These are phyloP conservation scores for Lachnellula occidentalis DNA, from an alignment of 2,329 filamentous ascomycete species.

Conservation along the genomic window DNA sequence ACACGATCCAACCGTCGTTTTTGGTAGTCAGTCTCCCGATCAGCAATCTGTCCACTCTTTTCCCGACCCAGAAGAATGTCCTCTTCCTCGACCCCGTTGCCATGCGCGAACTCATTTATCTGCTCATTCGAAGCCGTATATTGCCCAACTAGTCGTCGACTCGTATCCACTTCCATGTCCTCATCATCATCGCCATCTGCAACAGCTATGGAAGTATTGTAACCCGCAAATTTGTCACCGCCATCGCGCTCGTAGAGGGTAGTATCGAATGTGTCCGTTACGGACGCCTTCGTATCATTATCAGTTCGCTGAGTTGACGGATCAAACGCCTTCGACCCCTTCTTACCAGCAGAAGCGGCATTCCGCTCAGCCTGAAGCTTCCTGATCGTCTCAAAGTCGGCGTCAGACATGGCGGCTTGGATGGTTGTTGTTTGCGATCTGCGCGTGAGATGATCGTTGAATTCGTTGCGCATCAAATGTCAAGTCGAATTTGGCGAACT, in stretches of 20 bases:
- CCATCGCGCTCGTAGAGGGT: constrained; percentile 78
- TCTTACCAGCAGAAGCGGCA: constrained; percentile 69
- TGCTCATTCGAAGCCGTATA: constrained; percentile 91
- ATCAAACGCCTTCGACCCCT: constrained; percentile 76
- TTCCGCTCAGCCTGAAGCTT: constrained; percentile 92
- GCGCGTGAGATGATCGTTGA: not conserved
- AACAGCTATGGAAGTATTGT: constrained; percentile 81
- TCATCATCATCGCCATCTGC: constrained; percentile 74
- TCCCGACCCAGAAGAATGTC: constrained; percentile 82
- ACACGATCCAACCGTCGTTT: constrained; percentile 87
- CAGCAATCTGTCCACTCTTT: constrained; percentile 83
- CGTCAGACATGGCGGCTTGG: constrained; percentile 53
- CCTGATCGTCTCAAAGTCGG: constrained; percentile 82
- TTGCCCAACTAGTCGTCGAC: constrained; percentile 80
- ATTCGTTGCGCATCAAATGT: not conserved
- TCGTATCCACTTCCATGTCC: constrained; percentile 70
- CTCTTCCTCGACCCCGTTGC: constrained; percentile 81
- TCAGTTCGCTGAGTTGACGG: constrained; percentile 74
- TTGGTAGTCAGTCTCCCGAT: constrained; percentile 96
- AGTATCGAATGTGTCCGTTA: constrained; percentile 85
- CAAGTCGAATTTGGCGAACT: not conserved
- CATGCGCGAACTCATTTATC: constrained; percentile 88
- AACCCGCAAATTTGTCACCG: constrained; percentile 78
- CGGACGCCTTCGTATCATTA: constrained; percentile 80
- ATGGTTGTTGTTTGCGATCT: constrained; percentile 7